phyloP scores from a whole-genome alignment of 768 basidiomycete species.

The Russula emetica region DNA sequence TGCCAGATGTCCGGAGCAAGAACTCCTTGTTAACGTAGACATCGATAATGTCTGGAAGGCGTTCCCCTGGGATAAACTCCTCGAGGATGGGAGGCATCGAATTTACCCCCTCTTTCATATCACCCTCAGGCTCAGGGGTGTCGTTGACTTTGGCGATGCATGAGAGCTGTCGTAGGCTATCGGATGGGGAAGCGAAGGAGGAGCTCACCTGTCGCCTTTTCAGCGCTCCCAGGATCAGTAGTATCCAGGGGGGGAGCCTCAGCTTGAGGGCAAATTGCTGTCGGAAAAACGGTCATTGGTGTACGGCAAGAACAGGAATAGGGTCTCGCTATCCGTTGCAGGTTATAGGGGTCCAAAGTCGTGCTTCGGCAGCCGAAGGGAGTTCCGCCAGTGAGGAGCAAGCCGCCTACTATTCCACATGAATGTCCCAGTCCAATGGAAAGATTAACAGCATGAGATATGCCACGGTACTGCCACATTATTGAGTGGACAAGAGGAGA shows the following conservation, averaged over 20 bases:
- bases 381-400: too few species aligned
- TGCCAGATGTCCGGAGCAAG: too few species aligned
- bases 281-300: neutral
- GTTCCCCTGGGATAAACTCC: constrained; percentile 3
- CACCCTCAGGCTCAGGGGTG: neutral
- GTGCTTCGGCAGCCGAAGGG: too few species aligned
- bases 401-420: too few species aligned
- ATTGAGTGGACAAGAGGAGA: too few species aligned
- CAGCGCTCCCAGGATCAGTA: too few species aligned
- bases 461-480: too few species aligned
- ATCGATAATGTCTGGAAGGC: constrained; percentile 12
- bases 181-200: neutral
- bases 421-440: too few species aligned
- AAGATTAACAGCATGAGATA: too few species aligned
- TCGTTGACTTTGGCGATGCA: neutral
- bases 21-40: neutral
- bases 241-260: neutral
- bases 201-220: neutral
- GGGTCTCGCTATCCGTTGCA: neutral
- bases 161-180: neutral
- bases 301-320: neutral
- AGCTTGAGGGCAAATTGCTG: neutral
- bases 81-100: constrained; percentile 1
- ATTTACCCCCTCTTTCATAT: too few species aligned
- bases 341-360: too few species aligned